Base-by-base conservation (phyloP, 164 flowering plant genomes). In the Santalum album region DNA sequence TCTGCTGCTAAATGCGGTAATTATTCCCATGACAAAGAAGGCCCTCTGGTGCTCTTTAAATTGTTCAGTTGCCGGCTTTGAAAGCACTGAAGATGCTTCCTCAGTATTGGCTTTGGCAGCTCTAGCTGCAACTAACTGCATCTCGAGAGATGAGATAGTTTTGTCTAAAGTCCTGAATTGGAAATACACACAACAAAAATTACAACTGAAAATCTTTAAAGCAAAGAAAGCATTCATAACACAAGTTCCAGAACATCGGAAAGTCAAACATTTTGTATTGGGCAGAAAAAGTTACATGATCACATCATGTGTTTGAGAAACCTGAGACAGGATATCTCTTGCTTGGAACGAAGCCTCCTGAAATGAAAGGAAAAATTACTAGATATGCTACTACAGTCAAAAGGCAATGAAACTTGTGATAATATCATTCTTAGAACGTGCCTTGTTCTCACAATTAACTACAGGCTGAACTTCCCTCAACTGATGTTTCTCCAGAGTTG, bases 11-110 rank as follows among this genome's bases (percentile, higher is more conserved):
- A 92, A 92, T 32, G 94, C 96, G 29, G 98, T 92, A 25, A 81
- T 83, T 56, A 92, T 89, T 70, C 99, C 99, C 90, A 91, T 84
- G 12, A 89, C 96, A 64, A 75, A 79, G 72, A 92, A 83, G 66
- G 77, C 78, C 62, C 79, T 88, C 34, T 55, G 81, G 6, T 80
- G 81, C 27, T 75, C 70, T 50, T 63, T 78, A 39, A 62, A 55
- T 32, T 43, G 67, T 56, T 73, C 74, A 11, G 45, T 43, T 65
- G 60, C 72, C 35, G 55, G 47, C 36, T 65, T 72, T 56, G 61
- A 53, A 56, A 51, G 71, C 39, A 53, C 25, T 40, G 77, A 74
- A 60, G 87, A 73, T 69, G 59, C 71, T 42, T 72, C 80, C 17
- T 60, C 72, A 55, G 54, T 62, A 42, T 68, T 76, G 6, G 58